Evolutionary conservation across 768 basidiomycete genomes (phyloP).

Genomic region (Russula dissimulans): DNA sequence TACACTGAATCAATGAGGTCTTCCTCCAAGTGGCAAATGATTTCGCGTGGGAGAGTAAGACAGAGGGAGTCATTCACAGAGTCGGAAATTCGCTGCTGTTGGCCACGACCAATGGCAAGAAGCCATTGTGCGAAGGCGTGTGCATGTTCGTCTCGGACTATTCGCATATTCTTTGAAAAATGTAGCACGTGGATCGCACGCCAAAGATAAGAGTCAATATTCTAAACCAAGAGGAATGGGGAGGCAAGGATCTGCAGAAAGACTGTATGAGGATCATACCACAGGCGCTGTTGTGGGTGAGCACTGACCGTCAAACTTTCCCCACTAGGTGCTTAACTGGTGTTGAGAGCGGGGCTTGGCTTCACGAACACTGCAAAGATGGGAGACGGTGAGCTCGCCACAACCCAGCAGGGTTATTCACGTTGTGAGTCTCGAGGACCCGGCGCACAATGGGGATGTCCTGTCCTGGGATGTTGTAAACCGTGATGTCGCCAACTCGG

Average conservation of each 20-base stretch:
- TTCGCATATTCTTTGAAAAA: no score
- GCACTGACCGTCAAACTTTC: constrained; percentile 84
- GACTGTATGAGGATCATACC: background rate
- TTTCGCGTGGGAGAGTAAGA: no score
- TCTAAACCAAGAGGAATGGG: no score
- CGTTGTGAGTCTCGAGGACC: constrained; percentile 83
- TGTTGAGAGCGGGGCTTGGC: constrained; percentile 29
- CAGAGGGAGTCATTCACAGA: no score
- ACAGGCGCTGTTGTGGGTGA: background rate
- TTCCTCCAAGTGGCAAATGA: no score
- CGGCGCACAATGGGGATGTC: constrained; percentile 97
- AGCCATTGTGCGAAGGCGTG: no score
- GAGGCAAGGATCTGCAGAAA: constrained; percentile 71
- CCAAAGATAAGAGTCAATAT: background rate
- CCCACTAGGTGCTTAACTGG: constrained; percentile 87
- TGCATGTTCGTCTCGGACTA: no score
- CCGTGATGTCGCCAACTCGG: constrained; percentile 90
- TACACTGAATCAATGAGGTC: no score
- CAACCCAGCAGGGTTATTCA: background rate
- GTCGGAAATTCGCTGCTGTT: no score
- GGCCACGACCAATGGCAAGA: no score
- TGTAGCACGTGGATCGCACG: no score
- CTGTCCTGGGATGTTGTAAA: constrained; percentile 90
- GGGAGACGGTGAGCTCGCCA: background rate
- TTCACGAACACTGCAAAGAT: constrained; percentile 22